Percentiles rank a stretch among this genome's conserved stretches.
phyloP scores from a whole-genome alignment of 768 basidiomycete genomes.

The Naganishia onofrii region DNA sequence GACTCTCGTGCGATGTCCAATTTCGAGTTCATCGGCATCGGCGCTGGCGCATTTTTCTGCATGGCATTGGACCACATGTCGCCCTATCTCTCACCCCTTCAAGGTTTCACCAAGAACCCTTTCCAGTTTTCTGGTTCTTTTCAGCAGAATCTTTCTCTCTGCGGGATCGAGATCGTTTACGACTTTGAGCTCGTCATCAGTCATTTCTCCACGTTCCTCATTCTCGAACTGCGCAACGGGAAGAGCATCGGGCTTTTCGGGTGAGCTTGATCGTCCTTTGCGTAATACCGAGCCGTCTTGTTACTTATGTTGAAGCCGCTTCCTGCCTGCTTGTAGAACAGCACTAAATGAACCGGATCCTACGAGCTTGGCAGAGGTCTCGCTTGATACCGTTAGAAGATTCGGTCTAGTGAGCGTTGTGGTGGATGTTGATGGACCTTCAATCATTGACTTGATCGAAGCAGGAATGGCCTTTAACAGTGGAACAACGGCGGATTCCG shows the following conservation, averaged over 20 bases:
- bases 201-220: background rate
- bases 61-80: slow-evolving; percentile 2
- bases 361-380: background rate
- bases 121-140: slow-evolving; percentile 17
- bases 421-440: background rate
- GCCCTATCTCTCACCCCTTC: background rate
- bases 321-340: slow-evolving; percentile 1
- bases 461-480: background rate
- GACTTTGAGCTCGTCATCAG: background rate
- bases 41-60: background rate
- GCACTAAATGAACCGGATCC: slow-evolving; percentile 3
- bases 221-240: background rate
- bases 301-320: background rate
- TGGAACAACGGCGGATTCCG: background rate
- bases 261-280: background rate
- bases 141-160: slow-evolving; percentile 14
- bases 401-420: background rate
- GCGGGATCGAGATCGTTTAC: slow-evolving; percentile 7
- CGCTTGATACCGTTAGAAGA: background rate
- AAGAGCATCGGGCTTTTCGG: background rate
- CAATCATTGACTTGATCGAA: background rate
- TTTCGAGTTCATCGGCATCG: background rate
- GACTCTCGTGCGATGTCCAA: background rate
- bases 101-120: slow-evolving; percentile 15
- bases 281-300: background rate